phyloP scores from a whole-genome alignment of 805 yeast genomes.

The Teunomyces funiuensis region DNA sequence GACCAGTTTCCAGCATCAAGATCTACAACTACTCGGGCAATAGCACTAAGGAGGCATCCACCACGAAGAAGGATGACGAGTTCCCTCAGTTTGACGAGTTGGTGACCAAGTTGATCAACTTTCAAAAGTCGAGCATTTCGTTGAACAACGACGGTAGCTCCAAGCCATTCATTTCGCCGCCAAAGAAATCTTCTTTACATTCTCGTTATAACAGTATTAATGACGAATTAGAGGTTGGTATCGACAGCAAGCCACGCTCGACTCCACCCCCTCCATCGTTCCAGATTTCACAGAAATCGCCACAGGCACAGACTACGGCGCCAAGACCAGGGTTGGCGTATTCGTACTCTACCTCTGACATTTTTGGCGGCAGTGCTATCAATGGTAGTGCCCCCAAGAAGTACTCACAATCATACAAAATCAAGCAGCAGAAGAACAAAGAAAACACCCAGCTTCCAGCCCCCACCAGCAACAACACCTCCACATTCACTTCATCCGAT shows the following conservation, averaged over 20 bases:
- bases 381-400: slow-evolving; percentile 12
- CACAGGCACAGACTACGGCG: not conserved
- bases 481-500: slow-evolving; percentile 6
- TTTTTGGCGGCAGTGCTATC: slow-evolving; percentile 6
- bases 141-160: not conserved
- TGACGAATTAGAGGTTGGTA: slow-evolving; percentile 11
- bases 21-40: slow-evolving; percentile 4
- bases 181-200: slow-evolving; percentile 14
- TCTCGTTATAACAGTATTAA: slow-evolving; percentile 18
- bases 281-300: not conserved
- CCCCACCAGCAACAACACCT: not conserved
- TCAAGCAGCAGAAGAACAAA: slow-evolving; percentile 12
- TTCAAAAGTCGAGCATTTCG: slow-evolving; percentile 9
- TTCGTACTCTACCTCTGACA: slow-evolving; percentile 20
- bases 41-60: not conserved
- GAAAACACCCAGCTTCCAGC: not conserved
- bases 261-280: slow-evolving; percentile 6
- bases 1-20: slow-evolving; percentile 7
- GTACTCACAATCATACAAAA: slow-evolving; percentile 29
- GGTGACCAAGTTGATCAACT: slow-evolving; percentile 19
- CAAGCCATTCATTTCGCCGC: slow-evolving; percentile 1
- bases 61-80: slow-evolving; percentile 9
- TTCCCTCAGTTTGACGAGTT: slow-evolving; percentile 23
- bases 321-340: slow-evolving; percentile 19
- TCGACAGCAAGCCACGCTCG: slow-evolving; percentile 9